A percentile compares a stretch with the other conserved stretches of the same genome.
Evolutionary conservation across 1,284 basidiomycete species (phyloP).

Genomic region (Ceratobasidium sp.): DNA sequence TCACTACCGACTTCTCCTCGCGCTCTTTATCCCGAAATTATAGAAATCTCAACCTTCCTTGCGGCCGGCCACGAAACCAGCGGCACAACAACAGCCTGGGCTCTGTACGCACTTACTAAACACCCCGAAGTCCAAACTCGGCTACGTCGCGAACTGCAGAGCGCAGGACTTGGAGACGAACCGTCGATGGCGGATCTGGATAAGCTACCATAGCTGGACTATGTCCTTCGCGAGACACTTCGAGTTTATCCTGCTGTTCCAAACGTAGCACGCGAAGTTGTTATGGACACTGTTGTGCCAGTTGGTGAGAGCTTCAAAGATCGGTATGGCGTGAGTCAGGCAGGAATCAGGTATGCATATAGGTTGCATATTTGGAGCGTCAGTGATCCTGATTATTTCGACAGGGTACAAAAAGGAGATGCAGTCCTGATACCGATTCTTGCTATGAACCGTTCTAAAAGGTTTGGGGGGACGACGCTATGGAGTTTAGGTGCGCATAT

Average conservation of each 20-base stretch:
- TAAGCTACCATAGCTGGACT: constrained; percentile 57
- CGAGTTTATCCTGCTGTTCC: constrained; percentile 52
- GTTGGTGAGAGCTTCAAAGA: constrained; percentile 60
- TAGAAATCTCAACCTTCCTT: constrained; percentile 49
- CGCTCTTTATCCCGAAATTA: not conserved
- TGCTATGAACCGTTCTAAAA: constrained; percentile 65
- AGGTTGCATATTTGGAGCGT: not conserved
- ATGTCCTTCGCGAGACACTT: constrained; percentile 56
- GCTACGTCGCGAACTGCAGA: constrained; percentile 76
- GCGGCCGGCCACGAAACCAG: constrained; percentile 77
- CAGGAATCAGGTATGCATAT: constrained; percentile 57
- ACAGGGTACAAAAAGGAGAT: constrained; percentile 63
- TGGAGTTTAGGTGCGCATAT: constrained; percentile 50
- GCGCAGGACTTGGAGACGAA: constrained; percentile 58
- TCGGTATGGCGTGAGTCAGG: constrained; percentile 58
- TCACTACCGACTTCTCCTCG: not conserved
- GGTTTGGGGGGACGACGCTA: constrained; percentile 59
- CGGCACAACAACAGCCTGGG: constrained; percentile 69
- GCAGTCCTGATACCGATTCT: constrained; percentile 65
- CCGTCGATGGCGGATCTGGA: constrained; percentile 60
- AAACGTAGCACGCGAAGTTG: constrained; percentile 50
- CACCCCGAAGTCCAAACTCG: constrained; percentile 70
- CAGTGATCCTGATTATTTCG: not conserved
- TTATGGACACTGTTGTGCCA: constrained; percentile 56
- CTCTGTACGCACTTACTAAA: constrained; percentile 72